Evolutionary conservation across 2,329 filamentous ascomycete genomes (phyloP).

Genomic region (Dactylellina parvicollis): DNA sequence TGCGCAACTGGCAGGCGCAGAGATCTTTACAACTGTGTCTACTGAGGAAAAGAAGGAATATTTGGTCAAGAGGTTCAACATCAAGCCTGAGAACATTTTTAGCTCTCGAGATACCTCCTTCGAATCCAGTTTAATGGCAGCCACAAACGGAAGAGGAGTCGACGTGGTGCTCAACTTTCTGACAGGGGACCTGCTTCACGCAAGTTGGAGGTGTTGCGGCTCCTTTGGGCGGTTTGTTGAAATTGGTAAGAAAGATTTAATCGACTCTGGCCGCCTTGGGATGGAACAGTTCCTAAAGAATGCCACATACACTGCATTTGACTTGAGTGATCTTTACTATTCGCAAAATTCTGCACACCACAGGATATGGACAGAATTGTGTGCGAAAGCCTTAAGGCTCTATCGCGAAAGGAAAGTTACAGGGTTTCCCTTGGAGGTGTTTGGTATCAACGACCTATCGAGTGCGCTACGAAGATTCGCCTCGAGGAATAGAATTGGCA

Average conservation of each 20-base stretch:
- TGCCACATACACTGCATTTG: slow-evolving; percentile 48
- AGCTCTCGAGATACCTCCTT: slow-evolving; percentile 60
- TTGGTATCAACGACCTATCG: slow-evolving; percentile 1
- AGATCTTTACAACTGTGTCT: slow-evolving; percentile 63
- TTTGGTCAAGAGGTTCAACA: slow-evolving; percentile 58
- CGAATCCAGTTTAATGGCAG: slow-evolving; percentile 58
- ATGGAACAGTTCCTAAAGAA: too few relatives aligned
- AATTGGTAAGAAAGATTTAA: slow-evolving; percentile 64
- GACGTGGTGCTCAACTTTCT: slow-evolving; percentile 66
- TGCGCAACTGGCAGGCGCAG: slow-evolving; percentile 45
- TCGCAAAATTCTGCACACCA: slow-evolving; percentile 6
- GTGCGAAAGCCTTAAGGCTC: background rate
- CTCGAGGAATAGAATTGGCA: slow-evolving; percentile 14
- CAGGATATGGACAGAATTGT: background rate
- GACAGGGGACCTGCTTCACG: slow-evolving; percentile 62
- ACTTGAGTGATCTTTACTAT: slow-evolving; percentile 16
- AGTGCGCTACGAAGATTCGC: background rate
- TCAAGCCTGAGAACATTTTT: slow-evolving; percentile 61
- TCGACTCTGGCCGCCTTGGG: too few relatives aligned
- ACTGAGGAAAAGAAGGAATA: slow-evolving; percentile 60
- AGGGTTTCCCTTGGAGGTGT: background rate
- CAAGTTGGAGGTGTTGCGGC: slow-evolving; percentile 64
- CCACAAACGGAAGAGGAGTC: slow-evolving; percentile 60
- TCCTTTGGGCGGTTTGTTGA: slow-evolving; percentile 64
- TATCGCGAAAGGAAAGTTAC: slow-evolving; percentile 13